Evolutionary conservation across 2,329 filamentous ascomycete genomes (phyloP).

Genomic region (Pestalotiopsis sp.): DNA sequence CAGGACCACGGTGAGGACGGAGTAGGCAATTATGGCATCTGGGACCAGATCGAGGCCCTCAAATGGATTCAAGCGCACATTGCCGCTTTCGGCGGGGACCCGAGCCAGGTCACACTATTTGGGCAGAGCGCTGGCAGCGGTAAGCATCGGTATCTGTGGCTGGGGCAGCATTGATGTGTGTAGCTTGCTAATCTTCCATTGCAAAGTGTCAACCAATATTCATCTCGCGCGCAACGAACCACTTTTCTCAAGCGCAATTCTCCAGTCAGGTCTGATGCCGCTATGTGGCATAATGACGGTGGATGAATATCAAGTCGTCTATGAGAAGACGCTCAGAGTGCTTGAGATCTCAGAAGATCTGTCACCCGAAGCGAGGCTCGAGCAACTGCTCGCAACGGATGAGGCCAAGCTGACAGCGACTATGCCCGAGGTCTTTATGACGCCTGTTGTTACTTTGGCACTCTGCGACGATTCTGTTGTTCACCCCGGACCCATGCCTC

Average conservation of each 20-base stretch:
- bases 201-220: neutral
- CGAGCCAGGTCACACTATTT: slow-evolving; percentile 51
- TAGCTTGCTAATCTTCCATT: neutral
- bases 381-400: neutral
- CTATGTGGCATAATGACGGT: neutral
- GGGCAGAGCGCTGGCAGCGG: slow-evolving; percentile 59
- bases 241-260: neutral
- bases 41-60: slow-evolving; percentile 42
- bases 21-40: neutral
- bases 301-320: neutral
- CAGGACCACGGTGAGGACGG: neutral
- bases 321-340: neutral
- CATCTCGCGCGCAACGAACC: neutral
- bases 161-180: too few relatives aligned
- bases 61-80: slow-evolving; percentile 57
- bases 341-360: neutral
- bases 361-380: neutral
- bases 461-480: neutral
- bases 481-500: neutral
- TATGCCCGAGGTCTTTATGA: neutral
- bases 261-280: neutral
- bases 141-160: neutral
- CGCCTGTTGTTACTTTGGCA: neutral
- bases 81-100: slow-evolving; percentile 54
- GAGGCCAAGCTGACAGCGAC: neutral